Conservation (phyloP, 2,329 filamentous ascomycete genomes). For the Diaporthe ampelina region DNA sequence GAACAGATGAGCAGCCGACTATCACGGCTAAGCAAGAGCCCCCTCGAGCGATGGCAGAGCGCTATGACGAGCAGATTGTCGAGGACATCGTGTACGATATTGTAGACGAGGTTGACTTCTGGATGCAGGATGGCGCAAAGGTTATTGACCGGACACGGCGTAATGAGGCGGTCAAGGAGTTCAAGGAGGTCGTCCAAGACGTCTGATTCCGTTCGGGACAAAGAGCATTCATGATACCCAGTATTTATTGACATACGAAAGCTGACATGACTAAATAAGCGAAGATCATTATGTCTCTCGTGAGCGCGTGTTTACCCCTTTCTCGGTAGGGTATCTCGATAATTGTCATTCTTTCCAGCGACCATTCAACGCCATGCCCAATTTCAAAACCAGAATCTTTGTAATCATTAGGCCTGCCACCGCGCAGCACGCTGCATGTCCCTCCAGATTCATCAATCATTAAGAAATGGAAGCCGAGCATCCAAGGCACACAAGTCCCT, state of each 20-base stretch:
- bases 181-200: conserved; percentile 76
- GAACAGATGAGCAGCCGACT: conserved; percentile 50
- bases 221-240: conserved; percentile 36
- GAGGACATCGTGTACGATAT: conserved; percentile 96
- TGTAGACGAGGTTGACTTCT: conserved; percentile 94
- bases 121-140: conserved; percentile 76
- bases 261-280: background rate
- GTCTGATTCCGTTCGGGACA: conserved; percentile 51
- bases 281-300: conserved; percentile 1
- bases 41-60: conserved; percentile 77
- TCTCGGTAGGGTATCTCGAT: conserved; percentile 2
- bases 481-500: background rate
- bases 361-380: conserved; percentile 9
- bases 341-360: background rate
- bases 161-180: conserved; percentile 66
- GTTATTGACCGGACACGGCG: conserved; percentile 61
- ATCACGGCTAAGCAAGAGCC: conserved; percentile 41
- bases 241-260: conserved; percentile 1
- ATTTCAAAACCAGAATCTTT: background rate
- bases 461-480: background rate
- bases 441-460: background rate
- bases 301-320: conserved; percentile 8
- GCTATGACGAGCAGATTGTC: conserved; percentile 92
- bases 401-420: background rate
- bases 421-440: background rate